phyloP scores from a whole-genome alignment of 1,284 basidiomycete genomes.

The Moesziomyces globuligerus region DNA sequence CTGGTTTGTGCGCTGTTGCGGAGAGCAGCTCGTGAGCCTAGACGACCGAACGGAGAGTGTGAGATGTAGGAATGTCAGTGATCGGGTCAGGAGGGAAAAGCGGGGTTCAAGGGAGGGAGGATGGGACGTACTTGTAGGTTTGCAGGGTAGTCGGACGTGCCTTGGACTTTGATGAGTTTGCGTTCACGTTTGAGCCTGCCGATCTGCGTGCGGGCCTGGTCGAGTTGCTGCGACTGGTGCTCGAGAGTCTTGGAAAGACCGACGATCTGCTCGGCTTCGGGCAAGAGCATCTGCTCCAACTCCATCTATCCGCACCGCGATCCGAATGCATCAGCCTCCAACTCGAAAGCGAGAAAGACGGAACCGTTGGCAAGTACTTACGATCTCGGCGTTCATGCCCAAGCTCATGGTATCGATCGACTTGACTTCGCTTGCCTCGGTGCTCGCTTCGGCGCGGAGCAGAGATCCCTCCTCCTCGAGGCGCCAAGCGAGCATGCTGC shows the following conservation, averaged over 20 bases:
- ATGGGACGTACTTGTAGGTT: conserved; percentile 20
- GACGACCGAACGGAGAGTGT: no score
- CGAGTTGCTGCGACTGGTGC: conserved; percentile 26
- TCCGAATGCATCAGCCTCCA: no score
- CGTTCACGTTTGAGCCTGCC: conserved; percentile 25
- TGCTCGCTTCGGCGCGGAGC: conserved; percentile 7
- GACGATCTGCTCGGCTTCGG: conserved; percentile 49
- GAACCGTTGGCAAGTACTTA: conserved; percentile 9
- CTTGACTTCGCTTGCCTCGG: neutral
- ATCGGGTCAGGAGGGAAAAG: neutral
- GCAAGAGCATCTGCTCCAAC: conserved; percentile 38
- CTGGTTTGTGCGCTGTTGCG: conserved; percentile 7
- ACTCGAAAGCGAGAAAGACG: neutral
- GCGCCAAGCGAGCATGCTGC: conserved; percentile 41
- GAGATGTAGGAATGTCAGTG: neutral
- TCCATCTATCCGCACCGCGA: no score
- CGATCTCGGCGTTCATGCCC: conserved; percentile 40
- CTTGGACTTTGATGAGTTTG: conserved; percentile 16
- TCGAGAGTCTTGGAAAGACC: conserved; percentile 29
- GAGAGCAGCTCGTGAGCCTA: conserved; percentile 15
- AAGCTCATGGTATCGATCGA: conserved; percentile 11
- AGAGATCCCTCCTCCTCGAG: conserved; percentile 37
- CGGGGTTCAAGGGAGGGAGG: neutral
- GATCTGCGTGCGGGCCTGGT: conserved; percentile 8
- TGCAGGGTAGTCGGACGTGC: conserved; percentile 18